Evolutionary conservation across 768 basidiomycete species (phyloP).

Genomic region (Tephrocybe sp.): DNA sequence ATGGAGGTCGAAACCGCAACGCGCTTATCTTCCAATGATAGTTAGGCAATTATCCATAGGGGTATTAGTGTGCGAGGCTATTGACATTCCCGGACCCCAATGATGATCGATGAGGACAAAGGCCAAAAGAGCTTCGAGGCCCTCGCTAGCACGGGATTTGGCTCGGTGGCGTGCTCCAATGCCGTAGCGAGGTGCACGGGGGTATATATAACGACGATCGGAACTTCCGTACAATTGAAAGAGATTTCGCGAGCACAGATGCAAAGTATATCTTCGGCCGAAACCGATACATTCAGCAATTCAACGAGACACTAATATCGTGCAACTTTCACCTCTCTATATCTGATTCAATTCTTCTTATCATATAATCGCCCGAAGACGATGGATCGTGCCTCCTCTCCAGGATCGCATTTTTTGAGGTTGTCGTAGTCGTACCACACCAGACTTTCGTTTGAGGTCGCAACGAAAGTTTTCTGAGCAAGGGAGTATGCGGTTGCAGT

Average conservation of each 20-base stretch:
- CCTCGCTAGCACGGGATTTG: no score
- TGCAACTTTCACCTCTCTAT: background rate
- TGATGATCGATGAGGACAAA: no score
- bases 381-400: conserved; percentile 43
- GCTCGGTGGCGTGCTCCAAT: no score
- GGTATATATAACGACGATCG: no score
- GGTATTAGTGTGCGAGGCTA: background rate
- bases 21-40: conserved; percentile 3
- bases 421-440: conserved; percentile 82
- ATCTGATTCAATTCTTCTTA: background rate
- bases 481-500: conserved; percentile 64
- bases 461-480: conserved; percentile 59
- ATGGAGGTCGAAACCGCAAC: no score
- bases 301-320: background rate
- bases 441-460: conserved; percentile 60
- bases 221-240: no score
- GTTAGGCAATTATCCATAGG: background rate
- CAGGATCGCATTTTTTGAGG: conserved; percentile 64
- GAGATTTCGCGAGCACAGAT: no score
- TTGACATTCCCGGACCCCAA: no score
- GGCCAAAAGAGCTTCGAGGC: no score
- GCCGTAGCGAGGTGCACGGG: no score
- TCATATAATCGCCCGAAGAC: conserved; percentile 23
- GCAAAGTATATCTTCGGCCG: background rate
- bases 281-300: conserved; percentile 1